phyloP scores from a whole-genome alignment of 352 stramenopile genomes.

The Phytophthora multivora region DNA sequence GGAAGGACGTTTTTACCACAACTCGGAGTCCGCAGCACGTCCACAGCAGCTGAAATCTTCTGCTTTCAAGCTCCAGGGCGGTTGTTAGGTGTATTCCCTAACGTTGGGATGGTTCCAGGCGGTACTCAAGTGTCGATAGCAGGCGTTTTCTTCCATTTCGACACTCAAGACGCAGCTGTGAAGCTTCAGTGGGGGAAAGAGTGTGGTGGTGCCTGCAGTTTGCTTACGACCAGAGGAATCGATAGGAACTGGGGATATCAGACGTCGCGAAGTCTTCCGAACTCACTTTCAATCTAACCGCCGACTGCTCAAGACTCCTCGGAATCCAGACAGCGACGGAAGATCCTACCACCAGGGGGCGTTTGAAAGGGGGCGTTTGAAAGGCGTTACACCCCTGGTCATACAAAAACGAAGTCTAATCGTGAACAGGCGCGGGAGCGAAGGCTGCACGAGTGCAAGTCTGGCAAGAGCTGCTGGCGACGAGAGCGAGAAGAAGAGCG shows the following conservation, averaged over 20 bases:
- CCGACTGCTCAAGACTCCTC: conserved; percentile 1
- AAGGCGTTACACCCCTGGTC: background rate
- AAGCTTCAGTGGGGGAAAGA: conserved; percentile 49
- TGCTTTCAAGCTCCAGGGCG: conserved; percentile 34
- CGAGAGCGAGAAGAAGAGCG: too few relatives aligned
- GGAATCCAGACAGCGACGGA: background rate
- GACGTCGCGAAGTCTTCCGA: conserved; percentile 49
- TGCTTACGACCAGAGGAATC: conserved; percentile 28
- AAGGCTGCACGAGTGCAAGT: background rate
- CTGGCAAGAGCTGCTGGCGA: too few relatives aligned
- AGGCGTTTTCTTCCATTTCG: conserved; percentile 61
- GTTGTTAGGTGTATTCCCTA: conserved; percentile 45
- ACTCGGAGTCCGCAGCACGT: conserved; percentile 9
- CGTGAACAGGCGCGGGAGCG: background rate
- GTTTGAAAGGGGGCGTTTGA: background rate
- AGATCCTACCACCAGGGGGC: background rate
- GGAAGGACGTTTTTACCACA: conserved; percentile 38
- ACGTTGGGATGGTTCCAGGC: conserved; percentile 40
- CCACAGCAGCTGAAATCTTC: conserved; percentile 27
- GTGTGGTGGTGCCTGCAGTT: conserved; percentile 32
- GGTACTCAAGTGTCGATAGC: conserved; percentile 56
- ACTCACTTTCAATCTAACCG: conserved; percentile 18
- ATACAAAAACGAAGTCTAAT: background rate
- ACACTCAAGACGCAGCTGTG: conserved; percentile 56
- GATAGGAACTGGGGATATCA: conserved; percentile 1